Percentiles rank a stretch among this genome's conserved stretches.
Evolutionary conservation across 2,329 filamentous ascomycete genomes (phyloP).

Genomic region (Thielaviopsis cerberus): DNA sequence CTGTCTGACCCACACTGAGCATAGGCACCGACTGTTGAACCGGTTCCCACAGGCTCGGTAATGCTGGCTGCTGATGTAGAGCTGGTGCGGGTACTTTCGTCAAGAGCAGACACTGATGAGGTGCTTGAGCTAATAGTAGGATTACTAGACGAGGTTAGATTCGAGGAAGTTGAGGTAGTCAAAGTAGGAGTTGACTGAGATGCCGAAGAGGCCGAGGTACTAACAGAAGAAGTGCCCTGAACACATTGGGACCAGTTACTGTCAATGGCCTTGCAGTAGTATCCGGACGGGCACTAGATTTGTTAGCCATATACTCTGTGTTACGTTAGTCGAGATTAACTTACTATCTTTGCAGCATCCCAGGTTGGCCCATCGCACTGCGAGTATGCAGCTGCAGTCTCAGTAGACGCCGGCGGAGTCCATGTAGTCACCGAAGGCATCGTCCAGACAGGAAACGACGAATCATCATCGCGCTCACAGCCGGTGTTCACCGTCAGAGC

Average conservation of each 20-base stretch:
- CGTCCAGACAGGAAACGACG: conserved; percentile 14
- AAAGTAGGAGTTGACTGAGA: background rate
- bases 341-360: background rate
- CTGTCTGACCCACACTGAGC: background rate
- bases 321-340: background rate
- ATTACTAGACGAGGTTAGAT: background rate
- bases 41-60: background rate
- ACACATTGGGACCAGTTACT: background rate
- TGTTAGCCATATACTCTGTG: background rate
- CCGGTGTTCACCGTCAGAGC: conserved; percentile 25
- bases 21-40: background rate
- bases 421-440: background rate
- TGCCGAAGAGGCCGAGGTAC: background rate
- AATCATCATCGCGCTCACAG: conserved; percentile 19
- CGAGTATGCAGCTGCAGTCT: background rate
- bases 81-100: background rate
- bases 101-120: background rate
- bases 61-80: background rate
- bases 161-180: background rate
- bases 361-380: background rate
- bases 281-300: background rate
- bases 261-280: background rate
- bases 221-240: background rate
- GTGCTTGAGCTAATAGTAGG: background rate
- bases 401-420: background rate